Conservation (phyloP, 2,329 filamentous ascomycete genomes). For the Fusarium chlamydosporum region DNA sequence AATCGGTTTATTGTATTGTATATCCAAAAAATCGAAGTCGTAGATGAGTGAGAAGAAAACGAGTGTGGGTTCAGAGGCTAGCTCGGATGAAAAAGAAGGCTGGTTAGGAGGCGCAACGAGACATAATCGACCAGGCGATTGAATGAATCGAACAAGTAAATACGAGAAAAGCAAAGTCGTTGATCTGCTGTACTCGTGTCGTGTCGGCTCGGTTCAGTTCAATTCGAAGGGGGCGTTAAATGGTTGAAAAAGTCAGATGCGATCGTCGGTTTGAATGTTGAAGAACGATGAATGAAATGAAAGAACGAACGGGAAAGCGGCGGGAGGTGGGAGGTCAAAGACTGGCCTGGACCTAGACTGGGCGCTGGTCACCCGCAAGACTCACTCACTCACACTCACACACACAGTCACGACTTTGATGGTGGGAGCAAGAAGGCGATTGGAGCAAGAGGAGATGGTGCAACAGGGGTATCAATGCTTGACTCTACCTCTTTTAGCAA, state of each 20-base stretch:
- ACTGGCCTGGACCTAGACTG: slow-evolving; percentile 13
- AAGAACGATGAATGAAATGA: slow-evolving; percentile 50
- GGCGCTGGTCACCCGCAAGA: slow-evolving; percentile 7
- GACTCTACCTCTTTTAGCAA: slow-evolving; percentile 40
- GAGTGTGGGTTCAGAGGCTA: slow-evolving; percentile 65
- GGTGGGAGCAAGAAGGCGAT: slow-evolving; percentile 43
- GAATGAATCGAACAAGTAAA: slow-evolving; percentile 34
- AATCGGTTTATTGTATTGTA: not conserved
- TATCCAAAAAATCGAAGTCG: slow-evolving; percentile 28
- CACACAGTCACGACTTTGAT: slow-evolving; percentile 24
- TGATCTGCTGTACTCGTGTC: slow-evolving; percentile 22
- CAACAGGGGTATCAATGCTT: slow-evolving; percentile 42
- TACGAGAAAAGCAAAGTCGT: slow-evolving; percentile 39
- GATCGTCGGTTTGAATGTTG: slow-evolving; percentile 36
- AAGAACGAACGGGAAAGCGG: slow-evolving; percentile 27
- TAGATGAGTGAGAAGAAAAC: slow-evolving; percentile 44
- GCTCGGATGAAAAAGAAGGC: slow-evolving; percentile 57
- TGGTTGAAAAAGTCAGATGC: slow-evolving; percentile 38
- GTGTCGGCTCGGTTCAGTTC: slow-evolving; percentile 34
- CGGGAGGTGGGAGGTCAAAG: slow-evolving; percentile 47
- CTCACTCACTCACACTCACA: slow-evolving; percentile 4
- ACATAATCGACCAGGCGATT: slow-evolving; percentile 56
- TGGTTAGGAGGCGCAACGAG: slow-evolving; percentile 52
- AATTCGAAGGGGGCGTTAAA: slow-evolving; percentile 25
- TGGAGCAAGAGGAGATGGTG: slow-evolving; percentile 44